A percentile compares a stretch with the other conserved stretches of the same genome.
These are phyloP conservation scores for Tilletia horrida DNA, from an alignment of 1,284 basidiomycete genomes.

Conservation along the genomic window DNA sequence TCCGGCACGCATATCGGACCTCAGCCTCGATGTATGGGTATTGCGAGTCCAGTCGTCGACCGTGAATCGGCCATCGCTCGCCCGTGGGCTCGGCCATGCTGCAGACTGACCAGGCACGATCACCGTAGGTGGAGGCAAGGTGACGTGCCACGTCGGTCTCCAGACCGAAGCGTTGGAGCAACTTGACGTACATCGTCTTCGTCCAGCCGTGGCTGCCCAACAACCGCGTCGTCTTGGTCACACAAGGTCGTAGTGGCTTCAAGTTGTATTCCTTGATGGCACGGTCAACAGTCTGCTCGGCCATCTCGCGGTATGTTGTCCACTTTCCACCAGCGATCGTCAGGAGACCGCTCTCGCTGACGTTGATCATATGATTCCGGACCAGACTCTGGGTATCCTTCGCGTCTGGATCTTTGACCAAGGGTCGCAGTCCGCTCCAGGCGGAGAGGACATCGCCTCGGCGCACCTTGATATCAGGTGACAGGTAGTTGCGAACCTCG, in stretches of 20 bases:
- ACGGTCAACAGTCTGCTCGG: conserved; percentile 86
- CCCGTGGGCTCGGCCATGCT: conserved; percentile 75
- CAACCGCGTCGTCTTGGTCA: conserved; percentile 76
- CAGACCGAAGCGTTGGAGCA: conserved; percentile 79
- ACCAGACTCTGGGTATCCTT: conserved; percentile 83
- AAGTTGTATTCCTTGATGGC: conserved; percentile 77
- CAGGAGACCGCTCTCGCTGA: conserved; percentile 74
- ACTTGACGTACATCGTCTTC: conserved; percentile 92
- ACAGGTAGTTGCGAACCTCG: conserved; percentile 82
- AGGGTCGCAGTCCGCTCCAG: conserved; percentile 85
- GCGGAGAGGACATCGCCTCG: conserved; percentile 95
- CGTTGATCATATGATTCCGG: conserved; percentile 88
- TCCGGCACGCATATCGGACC: conserved; percentile 79
- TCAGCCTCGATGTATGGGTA: conserved; percentile 94
- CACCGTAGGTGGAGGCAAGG: conserved; percentile 88
- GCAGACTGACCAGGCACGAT: conserved; percentile 92
- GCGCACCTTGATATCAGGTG: conserved; percentile 86
- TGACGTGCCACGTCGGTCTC: conserved; percentile 91
- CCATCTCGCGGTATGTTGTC: conserved; percentile 95
- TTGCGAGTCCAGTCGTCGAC: conserved; percentile 68
- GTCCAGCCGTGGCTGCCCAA: conserved; percentile 94
- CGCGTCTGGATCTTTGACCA: conserved; percentile 79
- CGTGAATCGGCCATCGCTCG: conserved; percentile 78
- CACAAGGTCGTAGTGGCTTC: conserved; percentile 63
- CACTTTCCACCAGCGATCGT: conserved; percentile 98